Evolutionary conservation across 768 basidiomycete genomes (phyloP), one percentile per base, ranked within the genome.

Genomic region (Boletus reticuloceps): DNA sequence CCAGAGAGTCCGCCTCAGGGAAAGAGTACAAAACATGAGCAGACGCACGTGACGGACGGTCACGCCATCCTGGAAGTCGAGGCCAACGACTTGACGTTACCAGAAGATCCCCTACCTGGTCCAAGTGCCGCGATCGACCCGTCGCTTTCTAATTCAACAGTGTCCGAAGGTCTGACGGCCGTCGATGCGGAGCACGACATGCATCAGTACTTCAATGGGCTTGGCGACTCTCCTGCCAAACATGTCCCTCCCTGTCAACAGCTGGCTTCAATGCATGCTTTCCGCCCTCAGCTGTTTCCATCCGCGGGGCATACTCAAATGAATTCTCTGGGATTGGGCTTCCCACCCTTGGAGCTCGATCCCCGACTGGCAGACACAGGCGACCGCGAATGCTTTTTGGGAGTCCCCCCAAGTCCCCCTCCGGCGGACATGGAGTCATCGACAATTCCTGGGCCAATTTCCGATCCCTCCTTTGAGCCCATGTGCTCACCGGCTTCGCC

Each of bases 391-490:
- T 58, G 58, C n/a, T 70, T 70, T 45, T 50, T 70, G 29, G 70
- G 66, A 17, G 25, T 70, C 11, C 69, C 69, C 7, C 64, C 66
- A 11, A 72, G 66, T 20, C 68, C 70, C 13, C 41, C 41, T 6
- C 31, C 46, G 14, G 41, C 20, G 14, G 47, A 51, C 11, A 39
- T 52, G 5, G 41, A 25, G 8, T 8, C 57, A 10, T 37, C 56
- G 6, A 25, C 45, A 19, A 17, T 25, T 20, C 20, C 50, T 5
- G 48, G 5, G 8, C 53, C 53, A 10, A 17, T 20, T 2, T 9
- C 55, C 1, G 19, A 43, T 13, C 29, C 58, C 4, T 46, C 56
- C 7, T 53, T 59, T 5, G 50, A 47, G 19, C 19, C 48, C 3
- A 17, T 7, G 14, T 45, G 51, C 37, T 29, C 55, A 16, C 16